Percentiles rank a stretch among this genome's conserved stretches.
These are phyloP conservation scores for Mycosphaerelloides madeirae DNA, from an alignment of 2,329 filamentous ascomycete species.

Conservation along the genomic window DNA sequence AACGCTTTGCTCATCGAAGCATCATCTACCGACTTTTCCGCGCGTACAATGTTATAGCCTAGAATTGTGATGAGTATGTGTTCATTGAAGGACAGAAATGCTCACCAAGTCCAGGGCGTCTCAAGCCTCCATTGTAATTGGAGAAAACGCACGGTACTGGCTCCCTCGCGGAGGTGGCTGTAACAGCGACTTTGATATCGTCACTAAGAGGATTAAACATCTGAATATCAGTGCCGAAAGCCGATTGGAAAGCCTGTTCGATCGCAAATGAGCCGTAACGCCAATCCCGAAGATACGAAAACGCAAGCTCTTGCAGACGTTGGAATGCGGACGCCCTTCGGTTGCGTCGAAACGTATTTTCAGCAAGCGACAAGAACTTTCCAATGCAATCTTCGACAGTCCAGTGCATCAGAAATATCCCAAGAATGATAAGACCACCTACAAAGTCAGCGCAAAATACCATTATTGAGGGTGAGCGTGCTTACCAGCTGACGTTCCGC, in stretches of 20 bases:
- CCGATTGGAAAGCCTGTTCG: conserved; percentile 24
- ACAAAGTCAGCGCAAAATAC: background rate
- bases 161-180: conserved; percentile 24
- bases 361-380: conserved; percentile 24
- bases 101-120: too few species aligned
- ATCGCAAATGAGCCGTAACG: conserved; percentile 25
- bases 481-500: conserved; percentile 29
- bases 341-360: conserved; percentile 20
- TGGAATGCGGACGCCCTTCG: conserved; percentile 11
- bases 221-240: too few species aligned
- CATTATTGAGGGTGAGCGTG: background rate
- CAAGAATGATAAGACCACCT: conserved; percentile 29
- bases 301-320: conserved; percentile 18
- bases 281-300: conserved; percentile 25
- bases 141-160: conserved; percentile 24
- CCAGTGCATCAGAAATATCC: conserved; percentile 29
- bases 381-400: conserved; percentile 16
- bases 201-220: conserved; percentile 29
- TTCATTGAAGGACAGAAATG: too few species aligned
- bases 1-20: too few species aligned
- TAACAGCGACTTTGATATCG: conserved; percentile 30
- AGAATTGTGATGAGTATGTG: too few species aligned
- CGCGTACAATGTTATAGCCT: too few species aligned
- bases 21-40: too few species aligned
- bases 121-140: conserved; percentile 30